A percentile compares a stretch with the other conserved stretches of the same genome.
phyloP scores from a whole-genome alignment of 2,329 filamentous ascomycete species.

The Fusarium nanum region DNA sequence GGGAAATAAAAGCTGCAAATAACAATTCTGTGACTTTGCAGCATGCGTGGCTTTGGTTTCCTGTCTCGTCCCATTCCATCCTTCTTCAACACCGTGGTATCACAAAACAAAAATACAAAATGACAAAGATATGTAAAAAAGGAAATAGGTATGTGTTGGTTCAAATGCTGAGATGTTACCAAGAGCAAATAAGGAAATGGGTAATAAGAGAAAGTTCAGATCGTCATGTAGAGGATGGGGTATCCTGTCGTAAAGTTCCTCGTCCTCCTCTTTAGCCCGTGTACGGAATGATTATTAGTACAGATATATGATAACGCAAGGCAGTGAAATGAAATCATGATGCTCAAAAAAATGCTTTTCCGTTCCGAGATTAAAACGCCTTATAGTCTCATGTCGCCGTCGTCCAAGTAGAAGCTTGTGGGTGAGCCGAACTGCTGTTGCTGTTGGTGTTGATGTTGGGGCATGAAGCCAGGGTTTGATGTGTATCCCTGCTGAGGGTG shows the following conservation, averaged over 20 bases:
- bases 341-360: conserved; percentile 35
- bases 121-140: conserved; percentile 8
- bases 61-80: conserved; percentile 35
- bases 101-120: conserved; percentile 44
- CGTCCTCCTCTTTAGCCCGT: conserved; percentile 37
- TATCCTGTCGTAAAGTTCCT: conserved; percentile 44
- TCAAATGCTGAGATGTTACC: conserved; percentile 27
- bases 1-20: conserved; percentile 15
- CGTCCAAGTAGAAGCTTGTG: conserved; percentile 47
- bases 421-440: conserved; percentile 47
- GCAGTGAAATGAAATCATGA: conserved; percentile 35
- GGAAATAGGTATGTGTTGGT: conserved; percentile 23
- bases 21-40: conserved; percentile 24
- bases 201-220: conserved; percentile 32
- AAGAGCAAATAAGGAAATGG: conserved; percentile 22
- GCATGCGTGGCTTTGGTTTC: conserved; percentile 26
- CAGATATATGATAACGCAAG: conserved; percentile 33
- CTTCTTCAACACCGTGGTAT: conserved; percentile 46
- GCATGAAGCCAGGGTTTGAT: conserved; percentile 44
- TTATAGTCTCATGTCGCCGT: conserved; percentile 47
- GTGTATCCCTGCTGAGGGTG: conserved; percentile 41
- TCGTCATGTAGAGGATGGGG: conserved; percentile 42
- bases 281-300: conserved; percentile 43
- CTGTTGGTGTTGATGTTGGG: conserved; percentile 42
- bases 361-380: conserved; percentile 30